Base-by-base conservation (phyloP, 2,329 filamentous ascomycete species). In the Pestalotiopsis sp. region DNA sequence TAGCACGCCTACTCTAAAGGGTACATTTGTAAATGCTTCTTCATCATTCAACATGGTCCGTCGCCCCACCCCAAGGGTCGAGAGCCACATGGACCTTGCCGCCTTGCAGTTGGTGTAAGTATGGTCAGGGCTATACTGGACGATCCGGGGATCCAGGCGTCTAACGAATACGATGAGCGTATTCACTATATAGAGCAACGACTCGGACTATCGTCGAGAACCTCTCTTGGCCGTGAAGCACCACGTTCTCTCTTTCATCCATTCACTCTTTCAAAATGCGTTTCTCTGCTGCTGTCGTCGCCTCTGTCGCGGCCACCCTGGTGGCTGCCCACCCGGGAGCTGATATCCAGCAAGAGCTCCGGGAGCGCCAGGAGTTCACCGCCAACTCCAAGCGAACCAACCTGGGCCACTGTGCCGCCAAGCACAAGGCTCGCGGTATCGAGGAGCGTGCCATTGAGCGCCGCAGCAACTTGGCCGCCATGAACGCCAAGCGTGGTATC, bases 281-380 rank as follows among this genome's bases (percentile, higher is more conserved):
- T 66, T 66, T 66, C 64, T 57, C 64, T 23, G 27, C 27, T 58
- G 64, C 64, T 58, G 12, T 66, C 17, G 25, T 66, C 64, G 49
- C 64, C 52, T 45, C 64, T 25, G 39, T 57, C 25, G 64, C 64
- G 17, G 64, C 64, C 41, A 52, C 65, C 27, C 23, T 61, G 57
- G 64, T 58, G 64, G 64, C 64, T 36, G 64, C 64, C 25, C 64
- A 66, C 64, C 64, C 64, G 20, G 64, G 64, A 20, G 64, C 20
- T 17, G 27, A 66, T 39, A 20, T 57, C 64, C 23, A 56, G 49
- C 23, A 38, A 17, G 64, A 66, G 49, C 64, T 66, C 49, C 45
- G 11, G 13, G 49, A 66, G 64, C 64, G 64, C 49, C 64, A 36
- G 12, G 23, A 58, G 25, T 66, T 66, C 64, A 36, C 57, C 25